Evolutionary conservation across 768 basidiomycete genomes (phyloP).

Genomic region (Neoboletus brunneissimus): DNA sequence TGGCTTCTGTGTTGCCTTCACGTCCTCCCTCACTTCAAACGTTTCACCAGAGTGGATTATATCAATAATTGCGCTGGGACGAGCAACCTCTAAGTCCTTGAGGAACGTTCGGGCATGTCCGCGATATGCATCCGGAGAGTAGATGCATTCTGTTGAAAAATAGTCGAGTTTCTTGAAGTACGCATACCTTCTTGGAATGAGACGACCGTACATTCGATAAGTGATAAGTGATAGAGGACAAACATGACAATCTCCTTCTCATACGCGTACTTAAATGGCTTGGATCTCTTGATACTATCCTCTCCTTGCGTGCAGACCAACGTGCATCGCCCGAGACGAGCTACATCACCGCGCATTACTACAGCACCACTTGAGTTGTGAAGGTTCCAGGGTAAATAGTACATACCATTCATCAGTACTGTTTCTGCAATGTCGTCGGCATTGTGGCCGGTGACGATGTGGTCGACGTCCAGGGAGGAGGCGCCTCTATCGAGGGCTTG

Average conservation of each 20-base stretch:
- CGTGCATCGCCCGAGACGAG: conserved; percentile 90
- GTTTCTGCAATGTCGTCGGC: conserved; percentile 99
- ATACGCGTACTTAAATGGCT: conserved; percentile 99
- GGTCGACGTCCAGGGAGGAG: conserved; percentile 82
- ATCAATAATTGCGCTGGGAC: conserved; percentile 95
- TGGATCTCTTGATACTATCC: conserved; percentile 93
- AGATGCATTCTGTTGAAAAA: conserved; percentile 99
- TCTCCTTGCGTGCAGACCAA: conserved; percentile 94
- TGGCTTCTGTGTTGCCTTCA: conserved; percentile 77
- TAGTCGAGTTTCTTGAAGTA: conserved; percentile 99
- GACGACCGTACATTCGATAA: conserved; percentile 4
- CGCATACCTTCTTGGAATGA: conserved; percentile 71
- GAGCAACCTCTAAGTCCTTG: conserved; percentile 91
- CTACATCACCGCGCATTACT: conserved; percentile 99
- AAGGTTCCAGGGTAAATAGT: neutral
- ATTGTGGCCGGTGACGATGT: conserved; percentile 98
- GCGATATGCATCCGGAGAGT: conserved; percentile 97
- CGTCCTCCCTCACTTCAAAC: conserved; percentile 80
- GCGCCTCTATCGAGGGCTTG: conserved; percentile 97
- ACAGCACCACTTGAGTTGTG: neutral
- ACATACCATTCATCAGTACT: conserved; percentile 95
- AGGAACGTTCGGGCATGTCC: conserved; percentile 93
- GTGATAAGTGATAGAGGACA: conserved; percentile 20
- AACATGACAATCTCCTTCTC: conserved; percentile 99
- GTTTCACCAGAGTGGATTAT: conserved; percentile 96